These are phyloP conservation scores for Phaseolus lunatus DNA, from an alignment of 306 rosid species.

Conservation along the genomic window DNA sequence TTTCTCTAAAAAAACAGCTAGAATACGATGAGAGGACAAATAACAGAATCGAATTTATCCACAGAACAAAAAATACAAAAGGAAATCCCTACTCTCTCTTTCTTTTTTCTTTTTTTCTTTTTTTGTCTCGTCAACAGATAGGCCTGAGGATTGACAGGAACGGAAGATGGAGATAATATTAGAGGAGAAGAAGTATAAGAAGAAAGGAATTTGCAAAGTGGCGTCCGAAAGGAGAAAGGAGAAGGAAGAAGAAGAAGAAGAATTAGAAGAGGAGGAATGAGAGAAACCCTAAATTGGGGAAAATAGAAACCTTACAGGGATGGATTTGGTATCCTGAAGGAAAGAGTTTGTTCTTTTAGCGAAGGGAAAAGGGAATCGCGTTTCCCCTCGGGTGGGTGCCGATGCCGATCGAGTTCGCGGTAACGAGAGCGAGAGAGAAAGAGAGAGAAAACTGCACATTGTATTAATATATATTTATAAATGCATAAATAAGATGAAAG, in stretches of 20 bases:
- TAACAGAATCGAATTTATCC: slow-evolving; percentile 52
- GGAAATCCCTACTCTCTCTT: slow-evolving; percentile 28
- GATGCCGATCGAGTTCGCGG: slow-evolving; percentile 71
- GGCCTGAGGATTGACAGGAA: slow-evolving; percentile 6
- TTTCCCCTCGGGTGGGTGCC: slow-evolving; percentile 44
- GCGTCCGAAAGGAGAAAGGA: not conserved
- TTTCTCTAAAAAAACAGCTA: slow-evolving; percentile 38
- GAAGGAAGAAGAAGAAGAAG: not conserved
- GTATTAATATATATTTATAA: not conserved
- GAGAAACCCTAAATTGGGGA: slow-evolving; percentile 59
- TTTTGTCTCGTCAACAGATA: slow-evolving; percentile 36
- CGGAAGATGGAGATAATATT: not conserved
- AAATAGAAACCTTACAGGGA: not conserved
- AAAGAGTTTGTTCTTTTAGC: slow-evolving; percentile 8
- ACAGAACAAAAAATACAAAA: slow-evolving; percentile 46
- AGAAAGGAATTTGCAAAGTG: not conserved
- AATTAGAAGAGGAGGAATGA: slow-evolving; percentile 14
- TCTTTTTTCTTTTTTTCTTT: not conserved
- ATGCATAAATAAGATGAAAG: not conserved
- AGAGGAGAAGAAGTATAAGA: not conserved
- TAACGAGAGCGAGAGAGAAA: slow-evolving; percentile 22
- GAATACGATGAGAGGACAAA: slow-evolving; percentile 37
- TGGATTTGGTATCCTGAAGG: not conserved
- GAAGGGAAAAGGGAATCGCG: slow-evolving; percentile 38
- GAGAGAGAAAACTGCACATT: not conserved